These are phyloP conservation scores for Magnaporthiopsis poae DNA, from an alignment of 2,329 filamentous ascomycete genomes.

Conservation along the genomic window DNA sequence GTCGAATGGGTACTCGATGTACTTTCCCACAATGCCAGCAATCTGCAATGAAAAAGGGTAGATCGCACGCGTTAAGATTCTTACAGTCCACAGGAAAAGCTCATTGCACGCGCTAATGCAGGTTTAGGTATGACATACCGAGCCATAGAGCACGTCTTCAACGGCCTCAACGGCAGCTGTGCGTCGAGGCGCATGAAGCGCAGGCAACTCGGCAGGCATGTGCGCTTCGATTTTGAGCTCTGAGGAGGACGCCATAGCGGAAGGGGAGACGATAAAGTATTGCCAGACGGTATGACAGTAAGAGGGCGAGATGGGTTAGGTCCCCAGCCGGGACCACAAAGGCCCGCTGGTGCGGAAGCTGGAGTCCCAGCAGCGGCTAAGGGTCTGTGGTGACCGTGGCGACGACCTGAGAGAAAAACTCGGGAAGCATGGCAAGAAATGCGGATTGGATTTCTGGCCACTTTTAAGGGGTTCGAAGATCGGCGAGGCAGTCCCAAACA, in stretches of 20 bases:
- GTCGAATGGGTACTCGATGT: constrained; percentile 97
- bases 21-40: constrained; percentile 83
- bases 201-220: constrained; percentile 8
- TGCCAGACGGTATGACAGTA: not conserved
- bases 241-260: constrained; percentile 17
- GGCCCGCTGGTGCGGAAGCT: not conserved
- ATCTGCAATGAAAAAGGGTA: constrained; percentile 33
- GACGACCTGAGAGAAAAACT: not conserved
- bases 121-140: constrained; percentile 42
- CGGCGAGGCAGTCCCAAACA: too few species aligned
- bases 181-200: constrained; percentile 18
- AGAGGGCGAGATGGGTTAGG: not conserved
- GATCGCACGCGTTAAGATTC: not conserved
- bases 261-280: not conserved
- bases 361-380: not conserved
- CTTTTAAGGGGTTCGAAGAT: not conserved
- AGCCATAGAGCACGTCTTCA: constrained; percentile 83
- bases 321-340: not conserved
- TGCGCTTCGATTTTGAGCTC: constrained; percentile 12
- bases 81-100: too few species aligned
- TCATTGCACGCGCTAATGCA: not conserved
- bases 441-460: not conserved
- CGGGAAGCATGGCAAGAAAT: not conserved
- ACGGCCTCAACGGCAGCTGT: constrained; percentile 54
- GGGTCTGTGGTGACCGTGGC: not conserved